Evolutionary conservation across 331 rosid genomes (phyloP).

Genomic region (Stylosanthes scabra): DNA sequence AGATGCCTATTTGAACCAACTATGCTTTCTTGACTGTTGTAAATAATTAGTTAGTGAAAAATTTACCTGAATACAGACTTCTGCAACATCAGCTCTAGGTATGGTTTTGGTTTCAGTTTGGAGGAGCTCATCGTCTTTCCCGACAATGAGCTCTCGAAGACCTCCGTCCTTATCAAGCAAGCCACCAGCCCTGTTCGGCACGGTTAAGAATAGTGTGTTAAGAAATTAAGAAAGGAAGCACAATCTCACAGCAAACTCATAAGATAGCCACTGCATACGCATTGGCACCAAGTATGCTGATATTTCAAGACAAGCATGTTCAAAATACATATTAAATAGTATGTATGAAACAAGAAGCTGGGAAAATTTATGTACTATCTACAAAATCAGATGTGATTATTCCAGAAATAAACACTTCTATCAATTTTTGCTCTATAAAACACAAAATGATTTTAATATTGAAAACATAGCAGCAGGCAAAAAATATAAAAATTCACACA

Average conservation of each 20-base stretch:
- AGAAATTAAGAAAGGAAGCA: slow-evolving; percentile 7
- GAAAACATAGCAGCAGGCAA: not conserved
- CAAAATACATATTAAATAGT: not conserved
- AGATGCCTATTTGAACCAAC: not conserved
- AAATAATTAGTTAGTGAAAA: not conserved
- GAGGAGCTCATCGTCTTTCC: slow-evolving; percentile 90
- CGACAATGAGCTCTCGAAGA: slow-evolving; percentile 69
- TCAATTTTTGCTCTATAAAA: slow-evolving; percentile 8
- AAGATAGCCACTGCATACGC: not conserved
- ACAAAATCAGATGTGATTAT: not conserved
- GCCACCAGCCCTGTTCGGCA: slow-evolving; percentile 81
- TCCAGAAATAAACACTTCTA: not conserved
- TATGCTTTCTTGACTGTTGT: too few species aligned
- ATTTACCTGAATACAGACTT: slow-evolving; percentile 86
- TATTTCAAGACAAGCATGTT: slow-evolving; percentile 1
- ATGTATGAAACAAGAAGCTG: slow-evolving; percentile 2
- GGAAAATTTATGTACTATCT: not conserved
- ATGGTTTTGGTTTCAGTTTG: slow-evolving; percentile 73
- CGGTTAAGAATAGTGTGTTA: not conserved
- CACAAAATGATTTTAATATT: not conserved
- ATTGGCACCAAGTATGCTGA: not conserved
- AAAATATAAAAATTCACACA: slow-evolving; percentile 6
- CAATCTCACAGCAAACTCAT: slow-evolving; percentile 6
- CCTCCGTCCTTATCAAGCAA: slow-evolving; percentile 87
- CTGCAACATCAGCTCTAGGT: slow-evolving; percentile 84